Conservation (phyloP, 2,329 filamentous ascomycete species). For the Alternaria metachromatica region DNA sequence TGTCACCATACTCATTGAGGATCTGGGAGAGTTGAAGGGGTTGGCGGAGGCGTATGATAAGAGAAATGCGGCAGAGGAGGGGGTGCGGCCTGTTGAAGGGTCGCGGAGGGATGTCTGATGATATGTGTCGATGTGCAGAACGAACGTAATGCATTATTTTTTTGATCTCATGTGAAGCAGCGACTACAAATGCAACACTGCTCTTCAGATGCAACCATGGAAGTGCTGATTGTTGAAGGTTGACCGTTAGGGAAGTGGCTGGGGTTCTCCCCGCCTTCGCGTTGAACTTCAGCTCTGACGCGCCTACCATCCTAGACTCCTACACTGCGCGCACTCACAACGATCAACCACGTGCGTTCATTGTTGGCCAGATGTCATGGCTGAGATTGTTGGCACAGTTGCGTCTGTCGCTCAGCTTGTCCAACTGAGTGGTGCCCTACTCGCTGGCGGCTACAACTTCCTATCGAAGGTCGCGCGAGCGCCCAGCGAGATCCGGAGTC, state of each 20-base stretch:
- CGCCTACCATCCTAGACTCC: not conserved
- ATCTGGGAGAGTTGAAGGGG: slow-evolving; percentile 25
- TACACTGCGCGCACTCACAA: not conserved
- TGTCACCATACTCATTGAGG: slow-evolving; percentile 21
- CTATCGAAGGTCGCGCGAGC: slow-evolving; percentile 11
- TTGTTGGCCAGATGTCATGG: not conserved
- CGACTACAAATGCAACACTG: not conserved
- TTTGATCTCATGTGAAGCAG: not conserved
- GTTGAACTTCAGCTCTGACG: not conserved
- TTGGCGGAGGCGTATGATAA: slow-evolving; percentile 13
- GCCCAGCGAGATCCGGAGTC: slow-evolving; percentile 14
- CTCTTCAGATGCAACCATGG: not conserved
- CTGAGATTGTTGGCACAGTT: slow-evolving; percentile 5
- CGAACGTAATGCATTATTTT: accelerated
- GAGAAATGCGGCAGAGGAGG: not conserved
- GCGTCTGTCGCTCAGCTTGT: slow-evolving; percentile 15
- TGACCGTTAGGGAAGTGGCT: not conserved
- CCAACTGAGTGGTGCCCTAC: slow-evolving; percentile 7
- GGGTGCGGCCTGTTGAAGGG: not conserved
- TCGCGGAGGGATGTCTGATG: slow-evolving; percentile 4
- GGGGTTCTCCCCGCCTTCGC: not conserved
- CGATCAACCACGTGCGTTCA: not conserved
- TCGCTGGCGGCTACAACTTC: slow-evolving; percentile 18
- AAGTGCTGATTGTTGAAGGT: no score
- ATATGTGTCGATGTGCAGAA: not conserved